phyloP scores from a whole-genome alignment of 2,329 filamentous ascomycete genomes.

The Fusarium pseudoanthophilum region DNA sequence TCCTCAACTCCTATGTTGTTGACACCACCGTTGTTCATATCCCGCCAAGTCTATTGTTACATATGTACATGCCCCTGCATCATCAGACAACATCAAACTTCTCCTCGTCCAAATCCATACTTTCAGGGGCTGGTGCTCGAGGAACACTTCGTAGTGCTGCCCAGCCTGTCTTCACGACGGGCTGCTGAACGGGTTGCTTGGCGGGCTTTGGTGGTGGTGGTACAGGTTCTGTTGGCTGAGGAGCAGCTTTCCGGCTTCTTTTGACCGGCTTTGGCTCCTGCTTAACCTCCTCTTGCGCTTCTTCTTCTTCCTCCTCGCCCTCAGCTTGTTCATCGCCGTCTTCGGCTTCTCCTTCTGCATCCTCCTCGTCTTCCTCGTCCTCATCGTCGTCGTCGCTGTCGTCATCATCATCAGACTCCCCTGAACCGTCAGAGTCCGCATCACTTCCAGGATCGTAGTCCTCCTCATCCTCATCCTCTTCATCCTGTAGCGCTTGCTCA shows the following conservation, averaged over 20 bases:
- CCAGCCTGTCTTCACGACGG: constrained; percentile 47
- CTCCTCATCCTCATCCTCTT: constrained; percentile 73
- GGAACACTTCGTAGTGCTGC: constrained; percentile 44
- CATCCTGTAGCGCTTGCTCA: constrained; percentile 66
- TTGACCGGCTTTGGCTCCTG: constrained; percentile 14
- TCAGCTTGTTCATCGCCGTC: constrained; percentile 34
- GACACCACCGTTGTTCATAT: not conserved
- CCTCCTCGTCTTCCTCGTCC: constrained; percentile 43
- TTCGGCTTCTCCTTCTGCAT: constrained; percentile 40
- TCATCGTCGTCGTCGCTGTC: constrained; percentile 55
- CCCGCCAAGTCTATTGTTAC: constrained; percentile 16
- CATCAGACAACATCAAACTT: constrained; percentile 49
- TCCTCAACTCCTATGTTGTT: not conserved
- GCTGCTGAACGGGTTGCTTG: constrained; percentile 11
- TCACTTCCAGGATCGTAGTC: constrained; percentile 73
- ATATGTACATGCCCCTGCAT: not conserved
- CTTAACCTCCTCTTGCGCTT: constrained; percentile 33
- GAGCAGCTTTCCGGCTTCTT: not conserved
- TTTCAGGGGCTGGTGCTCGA: constrained; percentile 35
- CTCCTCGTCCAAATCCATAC: constrained; percentile 48
- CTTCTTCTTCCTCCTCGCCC: constrained; percentile 39
- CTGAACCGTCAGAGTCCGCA: constrained; percentile 68
- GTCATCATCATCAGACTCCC: constrained; percentile 63
- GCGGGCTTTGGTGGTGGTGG: constrained; percentile 13
- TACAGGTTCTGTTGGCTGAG: not conserved